Conservation (phyloP, 2,329 filamentous ascomycete genomes). For the Pyrenochaeta sp. region DNA sequence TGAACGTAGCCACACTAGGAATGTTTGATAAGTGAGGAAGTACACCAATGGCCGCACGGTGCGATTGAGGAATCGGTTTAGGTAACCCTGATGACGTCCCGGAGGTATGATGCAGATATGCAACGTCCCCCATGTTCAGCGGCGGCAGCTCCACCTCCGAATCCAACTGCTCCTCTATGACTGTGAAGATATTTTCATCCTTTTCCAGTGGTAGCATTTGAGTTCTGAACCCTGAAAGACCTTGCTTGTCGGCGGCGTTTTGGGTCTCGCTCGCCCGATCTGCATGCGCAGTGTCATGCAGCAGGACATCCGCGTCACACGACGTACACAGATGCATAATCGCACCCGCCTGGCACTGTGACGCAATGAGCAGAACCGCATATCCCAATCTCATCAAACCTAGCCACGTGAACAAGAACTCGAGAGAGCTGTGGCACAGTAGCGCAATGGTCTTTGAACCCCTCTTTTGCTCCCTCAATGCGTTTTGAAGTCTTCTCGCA, state of each 20-base stretch:
- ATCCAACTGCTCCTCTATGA: conserved; percentile 19
- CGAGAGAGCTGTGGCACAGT: conserved; percentile 63
- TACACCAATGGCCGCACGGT: conserved; percentile 63
- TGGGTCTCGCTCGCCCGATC: conserved; percentile 40
- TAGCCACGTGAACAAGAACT: conserved; percentile 68
- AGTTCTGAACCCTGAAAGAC: conserved; percentile 9
- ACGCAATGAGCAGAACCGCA: conserved; percentile 65
- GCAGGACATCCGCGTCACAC: conserved; percentile 53
- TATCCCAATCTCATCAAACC: conserved; percentile 64
- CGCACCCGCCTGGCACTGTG: conserved; percentile 55
- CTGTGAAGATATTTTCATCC: conserved; percentile 30
- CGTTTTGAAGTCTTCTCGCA: conserved; percentile 39
- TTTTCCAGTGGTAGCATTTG: conserved; percentile 23
- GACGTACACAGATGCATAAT: conserved; percentile 62
- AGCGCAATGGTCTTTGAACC: conserved; percentile 59
- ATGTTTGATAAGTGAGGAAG: conserved; percentile 56
- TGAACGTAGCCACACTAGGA: conserved; percentile 61
- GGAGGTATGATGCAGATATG: conserved; percentile 70
- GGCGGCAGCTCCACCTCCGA: conserved; percentile 11
- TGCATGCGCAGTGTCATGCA: conserved; percentile 55
- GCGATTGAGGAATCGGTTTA: conserved; percentile 67
- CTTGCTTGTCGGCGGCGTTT: conserved; percentile 17
- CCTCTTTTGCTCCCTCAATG: conserved; percentile 16
- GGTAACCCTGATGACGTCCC: conserved; percentile 70
- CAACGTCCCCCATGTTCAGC: conserved; percentile 50